Evolutionary conservation across 225 moss, liverwort and hornwort genomes (phyloP), one percentile per base, ranked within the genome.

Genomic region (Thuidium tamariscinum): DNA sequence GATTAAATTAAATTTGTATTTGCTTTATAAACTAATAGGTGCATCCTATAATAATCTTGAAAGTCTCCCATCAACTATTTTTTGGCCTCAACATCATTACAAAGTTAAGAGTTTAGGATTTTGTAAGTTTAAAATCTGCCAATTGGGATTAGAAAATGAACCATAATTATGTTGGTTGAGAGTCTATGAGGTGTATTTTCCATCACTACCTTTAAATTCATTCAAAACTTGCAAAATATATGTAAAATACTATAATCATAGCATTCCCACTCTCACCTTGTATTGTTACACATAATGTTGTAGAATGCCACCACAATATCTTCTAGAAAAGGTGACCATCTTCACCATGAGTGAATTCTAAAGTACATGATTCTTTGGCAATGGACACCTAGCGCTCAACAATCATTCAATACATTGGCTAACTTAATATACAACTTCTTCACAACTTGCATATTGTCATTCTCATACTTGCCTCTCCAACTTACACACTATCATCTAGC

Each of bases 351-450:
- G 18, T 7, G 5, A n/a, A 63, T 63, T 63, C 34, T 2, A 34
- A 34, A 0, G 2, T 36, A 12, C 12, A 2, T 37, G 37, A 39
- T 6, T 39, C 13, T 5, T 67, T 22, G 13, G 23, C 0, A 0
- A 67, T 22, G 13, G 22, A 22, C 7, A 23, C 23, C 39, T 22
- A 37, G 37, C 7, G 13, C 2, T 39, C 23, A 67, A 22, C 21
- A 37, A 66, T 66, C 37, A 22, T 23, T 37, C 7, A 39, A 37
- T 2, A 37, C 13, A 67, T 67, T 23, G 7, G 13, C 13, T 67
- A 67, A 67, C 4, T 13, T 22, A 7, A 39, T 7, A 67, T 67
- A 39, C 23, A 67, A 37, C 22, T 23, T 39, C 7, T 67, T 37
- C 7, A 67, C 39, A 67, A 37, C 36, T 37, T 39, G 12, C 37